Evolutionary conservation across 108 stramenopile genomes (phyloP).

Genomic region (Skeletonema tropicum): DNA sequence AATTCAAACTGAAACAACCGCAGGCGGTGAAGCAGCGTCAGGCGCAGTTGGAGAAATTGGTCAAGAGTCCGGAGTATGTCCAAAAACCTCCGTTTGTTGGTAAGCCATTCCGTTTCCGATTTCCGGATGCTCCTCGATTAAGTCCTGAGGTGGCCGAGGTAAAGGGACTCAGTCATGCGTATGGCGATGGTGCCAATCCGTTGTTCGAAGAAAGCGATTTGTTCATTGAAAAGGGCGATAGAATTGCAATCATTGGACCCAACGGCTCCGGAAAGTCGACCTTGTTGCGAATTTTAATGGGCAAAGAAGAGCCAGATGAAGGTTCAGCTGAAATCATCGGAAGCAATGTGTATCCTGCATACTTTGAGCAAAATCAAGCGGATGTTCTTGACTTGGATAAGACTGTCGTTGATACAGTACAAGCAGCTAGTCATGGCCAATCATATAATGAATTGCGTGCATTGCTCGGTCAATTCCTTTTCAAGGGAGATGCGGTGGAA

Average conservation of each 20-base stretch:
- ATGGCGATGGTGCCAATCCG: constrained; percentile 82
- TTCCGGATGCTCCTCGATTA: constrained; percentile 92
- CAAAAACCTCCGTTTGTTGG: constrained; percentile 91
- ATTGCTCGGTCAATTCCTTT: constrained; percentile 91
- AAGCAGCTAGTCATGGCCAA: constrained; percentile 40
- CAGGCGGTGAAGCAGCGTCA: constrained; percentile 82
- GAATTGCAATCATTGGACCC: constrained; percentile 91
- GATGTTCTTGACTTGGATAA: constrained; percentile 87
- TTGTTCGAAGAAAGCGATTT: constrained; percentile 89
- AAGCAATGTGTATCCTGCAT: constrained; percentile 83
- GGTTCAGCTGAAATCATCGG: constrained; percentile 91
- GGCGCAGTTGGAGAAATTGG: constrained; percentile 78
- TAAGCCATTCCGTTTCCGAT: constrained; percentile 94
- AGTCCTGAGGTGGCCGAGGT: constrained; percentile 88
- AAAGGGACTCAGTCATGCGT: constrained; percentile 73
- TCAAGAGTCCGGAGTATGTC: constrained; percentile 91
- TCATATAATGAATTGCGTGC: constrained; percentile 80
- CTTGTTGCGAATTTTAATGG: constrained; percentile 77
- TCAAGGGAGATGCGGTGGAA: constrained; percentile 82
- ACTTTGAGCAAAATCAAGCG: constrained; percentile 94
- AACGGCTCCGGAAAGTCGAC: constrained; percentile 90
- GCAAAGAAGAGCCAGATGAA: constrained; percentile 90
- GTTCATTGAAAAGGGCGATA: constrained; percentile 90
- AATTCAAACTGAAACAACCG: constrained; percentile 88
- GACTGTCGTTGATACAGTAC: constrained; percentile 69